Base-by-base conservation (phyloP, 352 stramenopile genomes). In the Phytophthora citricola region DNA sequence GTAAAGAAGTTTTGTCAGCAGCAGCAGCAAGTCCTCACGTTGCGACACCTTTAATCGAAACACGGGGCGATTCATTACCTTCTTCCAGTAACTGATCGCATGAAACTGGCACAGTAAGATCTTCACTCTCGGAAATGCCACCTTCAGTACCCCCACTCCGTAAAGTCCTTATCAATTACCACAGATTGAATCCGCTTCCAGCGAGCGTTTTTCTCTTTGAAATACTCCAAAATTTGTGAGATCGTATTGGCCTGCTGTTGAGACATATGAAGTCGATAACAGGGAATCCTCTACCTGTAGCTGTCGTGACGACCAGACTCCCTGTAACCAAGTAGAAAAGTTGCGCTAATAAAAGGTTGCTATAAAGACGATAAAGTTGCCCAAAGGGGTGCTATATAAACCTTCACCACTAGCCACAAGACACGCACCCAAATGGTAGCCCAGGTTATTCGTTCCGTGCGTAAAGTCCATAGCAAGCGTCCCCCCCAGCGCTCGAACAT, bases 391-490 rank as follows among this genome's bases (percentile, higher is more conserved):
- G 22, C 20, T 49, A 49, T 36, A 48, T 17, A 32, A 11, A 38
- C 24, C 24, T 26, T 26, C n/a, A n/a, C n/a, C n/a, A n/a, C n/a
- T n/a, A n/a, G n/a, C 1, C 3, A 26, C 24, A 26, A 26, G 24
- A 26, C 24, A 46, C 65, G n/a, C 34, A 73, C 58, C 58, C 14
- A 68, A 52, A 12, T 58, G 52, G 38, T 64, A 73, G 0, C 58
- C 58, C 1, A 69, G 24, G 11, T 74, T 75, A 32, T 75, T 78
- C 0, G 60, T 69, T 2, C n/a, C n/a, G 4, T 69, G 59, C 5
- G 64, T 78, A 34, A 63, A 75, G 44, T 78, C 65, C 60, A 75
- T 71, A 1, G 43, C 29, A 3, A 76, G 11, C 7, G n/a, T n/a
- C n/a, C 53, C 3, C 63, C 63, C 63, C 54, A 73, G 7, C 27